Evolutionary conservation across 805 yeast genomes (phyloP), one percentile per base, ranked within the genome.

Genomic region (Schwanniomyces sp.): DNA sequence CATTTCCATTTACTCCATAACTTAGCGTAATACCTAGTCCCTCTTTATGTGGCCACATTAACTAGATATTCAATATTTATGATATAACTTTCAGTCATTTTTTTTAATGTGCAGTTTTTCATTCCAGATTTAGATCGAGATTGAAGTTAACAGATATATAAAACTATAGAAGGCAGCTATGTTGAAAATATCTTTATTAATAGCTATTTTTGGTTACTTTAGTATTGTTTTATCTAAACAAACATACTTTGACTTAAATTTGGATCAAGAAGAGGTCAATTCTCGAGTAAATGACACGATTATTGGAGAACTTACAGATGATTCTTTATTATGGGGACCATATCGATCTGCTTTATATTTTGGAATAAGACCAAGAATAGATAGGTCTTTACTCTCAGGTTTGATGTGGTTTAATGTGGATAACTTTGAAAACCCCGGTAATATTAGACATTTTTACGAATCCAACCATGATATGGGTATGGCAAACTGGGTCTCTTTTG

Each of bases 401-500:
- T 69, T 91, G 24, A 81, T 92, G 83, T 92, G 98, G 98, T 88
- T 82, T 69, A 84, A 84, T 58, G 77, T 80, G 5, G 85, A 87
- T 50, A 67, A 72, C 26, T 73, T 78, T 49, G 65, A 69, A 5
- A 86, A 86, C 1, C 56, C 88, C 10, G 67, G 74, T 5, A 68
- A 74, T 18, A 64, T 86, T 21, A 81, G 96, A 55, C 96, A 91
- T 64, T 75, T 79, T 46, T 88, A 91, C 58, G 89, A 85, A 44
- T 91, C 84, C 55, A 71, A 72, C 32, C 92, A 91, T 57, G 78
- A 82, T 43, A 74, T 91, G 69, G 75, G 75, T 21, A 82, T 80
- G 45, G 92, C 88, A 55, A 89, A 91, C 24, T 94, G 97, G 97
- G 75, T 80, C n/a, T 70, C 75, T 32, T 94, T 86, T 63, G 98